Evolutionary conservation across 2,329 filamentous ascomycete genomes (phyloP).

Genomic region (Fusarium compactum): DNA sequence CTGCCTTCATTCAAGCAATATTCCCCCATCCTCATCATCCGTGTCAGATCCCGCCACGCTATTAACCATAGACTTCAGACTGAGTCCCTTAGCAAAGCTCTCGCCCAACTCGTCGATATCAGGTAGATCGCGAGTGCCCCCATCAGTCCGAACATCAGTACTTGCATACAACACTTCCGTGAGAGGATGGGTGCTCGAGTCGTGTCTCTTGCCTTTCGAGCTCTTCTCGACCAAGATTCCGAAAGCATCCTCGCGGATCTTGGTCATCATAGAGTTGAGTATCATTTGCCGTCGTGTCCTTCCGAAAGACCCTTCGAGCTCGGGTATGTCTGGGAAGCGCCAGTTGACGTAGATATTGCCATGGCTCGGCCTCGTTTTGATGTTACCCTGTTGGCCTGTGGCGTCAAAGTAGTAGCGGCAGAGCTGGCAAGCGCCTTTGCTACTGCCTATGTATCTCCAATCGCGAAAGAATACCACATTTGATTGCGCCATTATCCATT

Average conservation of each 20-base stretch:
- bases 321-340: conserved; percentile 52
- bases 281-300: conserved; percentile 36
- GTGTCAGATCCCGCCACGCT: conserved; percentile 9
- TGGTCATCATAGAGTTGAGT: conserved; percentile 44
- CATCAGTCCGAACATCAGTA: conserved; percentile 28
- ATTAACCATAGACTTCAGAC: conserved; percentile 1
- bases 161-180: conserved; percentile 6
- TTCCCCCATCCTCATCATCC: conserved; percentile 39
- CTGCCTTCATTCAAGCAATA: neutral
- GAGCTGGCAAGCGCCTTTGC: conserved; percentile 57
- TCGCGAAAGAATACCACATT: conserved; percentile 47
- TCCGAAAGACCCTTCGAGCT: conserved; percentile 5
- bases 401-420: conserved; percentile 54
- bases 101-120: conserved; percentile 35
- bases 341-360: conserved; percentile 56
- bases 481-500: conserved; percentile 41
- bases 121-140: conserved; percentile 7
- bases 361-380: conserved; percentile 50
- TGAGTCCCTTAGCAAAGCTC: conserved; percentile 17
- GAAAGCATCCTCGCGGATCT: conserved; percentile 48
- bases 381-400: conserved; percentile 21
- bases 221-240: conserved; percentile 46
- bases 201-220: conserved; percentile 46
- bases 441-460: conserved; percentile 55
- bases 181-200: conserved; percentile 49